Conservation (phyloP, 1,284 basidiomycete species). For the Rhizopogon parksii region DNA sequence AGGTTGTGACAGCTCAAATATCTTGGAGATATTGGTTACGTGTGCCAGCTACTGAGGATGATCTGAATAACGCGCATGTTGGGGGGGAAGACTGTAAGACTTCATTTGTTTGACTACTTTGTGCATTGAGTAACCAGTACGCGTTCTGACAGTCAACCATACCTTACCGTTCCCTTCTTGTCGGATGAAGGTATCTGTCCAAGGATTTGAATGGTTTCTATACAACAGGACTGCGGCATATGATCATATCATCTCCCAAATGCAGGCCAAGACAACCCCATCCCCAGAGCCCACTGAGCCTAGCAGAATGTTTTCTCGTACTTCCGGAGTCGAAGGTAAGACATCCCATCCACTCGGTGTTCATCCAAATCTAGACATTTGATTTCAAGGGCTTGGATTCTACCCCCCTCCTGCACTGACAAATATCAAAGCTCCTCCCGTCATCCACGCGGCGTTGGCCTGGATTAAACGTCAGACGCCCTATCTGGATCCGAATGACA, state of each 20-base stretch:
- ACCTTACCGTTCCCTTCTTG: slow-evolving; percentile 48
- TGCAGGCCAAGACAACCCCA: slow-evolving; percentile 39
- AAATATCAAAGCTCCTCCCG: slow-evolving; percentile 36
- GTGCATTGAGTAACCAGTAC: background rate
- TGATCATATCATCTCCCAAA: slow-evolving; percentile 75
- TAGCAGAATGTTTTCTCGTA: slow-evolving; percentile 17
- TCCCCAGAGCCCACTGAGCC: slow-evolving; percentile 20
- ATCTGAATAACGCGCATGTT: slow-evolving; percentile 49
- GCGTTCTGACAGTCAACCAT: slow-evolving; percentile 27
- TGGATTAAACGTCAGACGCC: slow-evolving; percentile 61
- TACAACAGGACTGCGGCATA: slow-evolving; percentile 86
- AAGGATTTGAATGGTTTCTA: slow-evolving; percentile 86
- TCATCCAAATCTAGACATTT: background rate
- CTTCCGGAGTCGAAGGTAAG: slow-evolving; percentile 25
- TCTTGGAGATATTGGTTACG: slow-evolving; percentile 93
- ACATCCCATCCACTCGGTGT: background rate
- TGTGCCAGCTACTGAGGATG: slow-evolving; percentile 56
- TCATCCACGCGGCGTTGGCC: slow-evolving; percentile 37
- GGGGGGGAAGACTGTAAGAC: slow-evolving; percentile 44
- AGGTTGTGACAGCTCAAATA: slow-evolving; percentile 74
- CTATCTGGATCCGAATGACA: slow-evolving; percentile 66
- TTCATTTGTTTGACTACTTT: background rate
- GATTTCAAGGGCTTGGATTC: slow-evolving; percentile 17
- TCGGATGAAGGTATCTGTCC: slow-evolving; percentile 68
- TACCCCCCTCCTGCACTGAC: slow-evolving; percentile 28